Conservation (phyloP, 768 basidiomycete genomes). For the Glaciozyma martinii region DNA sequence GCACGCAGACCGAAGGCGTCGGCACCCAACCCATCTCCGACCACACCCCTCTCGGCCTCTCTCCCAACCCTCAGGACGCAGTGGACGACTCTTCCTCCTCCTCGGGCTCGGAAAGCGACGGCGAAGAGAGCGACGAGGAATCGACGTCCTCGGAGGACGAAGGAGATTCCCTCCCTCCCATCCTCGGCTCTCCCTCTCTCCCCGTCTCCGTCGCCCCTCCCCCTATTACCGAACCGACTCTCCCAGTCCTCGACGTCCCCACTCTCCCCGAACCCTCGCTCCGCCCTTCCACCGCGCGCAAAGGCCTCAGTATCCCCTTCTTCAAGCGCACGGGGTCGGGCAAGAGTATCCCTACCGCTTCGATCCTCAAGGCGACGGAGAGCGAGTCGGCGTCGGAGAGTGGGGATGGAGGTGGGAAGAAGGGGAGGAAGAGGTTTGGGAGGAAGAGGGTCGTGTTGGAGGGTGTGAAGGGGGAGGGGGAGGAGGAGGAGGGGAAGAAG, state of each 20-base stretch:
- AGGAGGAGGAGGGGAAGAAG: conserved; percentile 33
- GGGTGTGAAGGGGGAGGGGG: background rate
- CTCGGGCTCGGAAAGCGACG: conserved; percentile 4
- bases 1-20: conserved; percentile 67
- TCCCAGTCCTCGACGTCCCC: no score
- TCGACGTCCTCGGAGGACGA: conserved; percentile 33
- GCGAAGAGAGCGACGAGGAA: conserved; percentile 33
- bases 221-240: conserved; percentile 22
- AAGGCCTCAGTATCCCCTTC: no score
- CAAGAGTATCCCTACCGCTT: conserved; percentile 4
- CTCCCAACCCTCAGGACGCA: conserved; percentile 36
- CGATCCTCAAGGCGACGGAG: conserved; percentile 33
- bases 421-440: background rate
- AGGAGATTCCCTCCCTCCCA: conserved; percentile 34
- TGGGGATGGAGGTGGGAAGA: background rate
- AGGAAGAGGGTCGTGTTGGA: background rate
- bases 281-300: no score
- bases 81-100: conserved; percentile 44
- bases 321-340: background rate
- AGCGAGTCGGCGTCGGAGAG: conserved; percentile 26
- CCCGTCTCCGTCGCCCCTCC: conserved; percentile 33
- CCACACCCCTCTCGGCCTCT: conserved; percentile 15
- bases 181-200: conserved; percentile 33
- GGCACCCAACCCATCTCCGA: conserved; percentile 67
- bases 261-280: no score